phyloP scores from a whole-genome alignment of 1,284 basidiomycete species.

The Inonotus obliquus region DNA sequence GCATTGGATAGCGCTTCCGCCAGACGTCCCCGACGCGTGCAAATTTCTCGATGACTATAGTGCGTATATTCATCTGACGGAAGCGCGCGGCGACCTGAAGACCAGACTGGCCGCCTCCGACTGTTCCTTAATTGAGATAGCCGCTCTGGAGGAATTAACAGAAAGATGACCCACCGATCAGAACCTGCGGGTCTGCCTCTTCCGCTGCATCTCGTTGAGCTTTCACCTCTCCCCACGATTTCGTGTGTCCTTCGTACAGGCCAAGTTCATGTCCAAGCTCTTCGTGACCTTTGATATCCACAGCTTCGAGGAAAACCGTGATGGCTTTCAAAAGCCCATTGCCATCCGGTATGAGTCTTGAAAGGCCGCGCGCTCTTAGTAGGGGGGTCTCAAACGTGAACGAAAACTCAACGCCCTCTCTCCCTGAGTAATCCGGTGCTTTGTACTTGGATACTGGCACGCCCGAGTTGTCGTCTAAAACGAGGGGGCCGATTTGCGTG shows the following conservation, averaged over 20 bases:
- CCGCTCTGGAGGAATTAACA: background rate
- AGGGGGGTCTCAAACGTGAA: constrained; percentile 7
- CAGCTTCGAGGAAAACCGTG: constrained; percentile 25
- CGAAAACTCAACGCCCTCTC: background rate
- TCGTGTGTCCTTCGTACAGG: constrained; percentile 21
- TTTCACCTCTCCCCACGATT: constrained; percentile 23
- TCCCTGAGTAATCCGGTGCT: background rate
- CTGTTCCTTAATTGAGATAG: constrained; percentile 20
- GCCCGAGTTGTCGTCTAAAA: background rate
- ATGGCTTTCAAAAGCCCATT: constrained; percentile 26
- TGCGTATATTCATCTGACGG: constrained; percentile 43
- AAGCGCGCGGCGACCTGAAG: constrained; percentile 50
- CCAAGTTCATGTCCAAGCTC: constrained; percentile 22
- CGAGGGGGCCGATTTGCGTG: background rate
- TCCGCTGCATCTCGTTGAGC: constrained; percentile 20
- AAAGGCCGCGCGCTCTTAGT: background rate
- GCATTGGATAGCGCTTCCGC: constrained; percentile 46
- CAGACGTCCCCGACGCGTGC: constrained; percentile 49
- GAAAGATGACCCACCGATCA: constrained; percentile 7
- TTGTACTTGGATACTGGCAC: background rate
- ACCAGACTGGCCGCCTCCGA: constrained; percentile 54
- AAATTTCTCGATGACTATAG: constrained; percentile 45
- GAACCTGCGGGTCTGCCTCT: constrained; percentile 14
- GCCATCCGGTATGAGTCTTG: constrained; percentile 6
- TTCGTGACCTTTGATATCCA: constrained; percentile 30